Evolutionary conservation across 1,284 basidiomycete genomes (phyloP).

Genomic region (Pyrrhoderma lamaoense): DNA sequence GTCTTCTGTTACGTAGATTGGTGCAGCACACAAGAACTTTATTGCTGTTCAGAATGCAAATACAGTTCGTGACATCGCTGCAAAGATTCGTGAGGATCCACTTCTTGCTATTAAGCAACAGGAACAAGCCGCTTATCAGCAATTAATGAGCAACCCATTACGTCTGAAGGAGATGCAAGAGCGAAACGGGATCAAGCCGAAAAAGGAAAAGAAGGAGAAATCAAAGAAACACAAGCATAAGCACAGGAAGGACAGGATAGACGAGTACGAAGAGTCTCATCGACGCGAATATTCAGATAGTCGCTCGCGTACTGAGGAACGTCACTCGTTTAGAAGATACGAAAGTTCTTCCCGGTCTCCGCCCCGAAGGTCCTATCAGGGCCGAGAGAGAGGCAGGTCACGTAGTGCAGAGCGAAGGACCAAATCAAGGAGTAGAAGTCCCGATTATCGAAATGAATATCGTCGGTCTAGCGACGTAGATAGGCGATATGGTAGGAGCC

Average conservation of each 20-base stretch:
- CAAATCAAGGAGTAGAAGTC: slow-evolving; percentile 6
- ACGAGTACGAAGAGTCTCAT: slow-evolving; percentile 21
- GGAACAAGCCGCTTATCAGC: slow-evolving; percentile 89
- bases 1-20: slow-evolving; percentile 43
- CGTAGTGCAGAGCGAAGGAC: slow-evolving; percentile 10
- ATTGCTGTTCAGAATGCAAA: slow-evolving; percentile 94
- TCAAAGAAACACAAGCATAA: slow-evolving; percentile 53
- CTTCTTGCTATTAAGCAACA: slow-evolving; percentile 95
- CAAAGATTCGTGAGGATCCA: slow-evolving; percentile 95
- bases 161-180: slow-evolving; percentile 78
- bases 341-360: slow-evolving; percentile 11
- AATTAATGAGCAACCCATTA: slow-evolving; percentile 86
- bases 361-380: not conserved
- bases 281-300: slow-evolving; percentile 30
- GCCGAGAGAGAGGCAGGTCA: slow-evolving; percentile 8
- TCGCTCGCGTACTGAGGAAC: slow-evolving; percentile 9
- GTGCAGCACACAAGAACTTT: slow-evolving; percentile 81
- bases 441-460: slow-evolving; percentile 4
- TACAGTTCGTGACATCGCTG: slow-evolving; percentile 77
- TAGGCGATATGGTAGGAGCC: slow-evolving; percentile 4
- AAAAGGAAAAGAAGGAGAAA: slow-evolving; percentile 68
- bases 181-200: slow-evolving; percentile 64
- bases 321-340: slow-evolving; percentile 1
- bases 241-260: slow-evolving; percentile 32
- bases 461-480: not conserved